Base-by-base conservation (phyloP, 2,329 filamentous ascomycete genomes). In the Tothia fuscella region DNA sequence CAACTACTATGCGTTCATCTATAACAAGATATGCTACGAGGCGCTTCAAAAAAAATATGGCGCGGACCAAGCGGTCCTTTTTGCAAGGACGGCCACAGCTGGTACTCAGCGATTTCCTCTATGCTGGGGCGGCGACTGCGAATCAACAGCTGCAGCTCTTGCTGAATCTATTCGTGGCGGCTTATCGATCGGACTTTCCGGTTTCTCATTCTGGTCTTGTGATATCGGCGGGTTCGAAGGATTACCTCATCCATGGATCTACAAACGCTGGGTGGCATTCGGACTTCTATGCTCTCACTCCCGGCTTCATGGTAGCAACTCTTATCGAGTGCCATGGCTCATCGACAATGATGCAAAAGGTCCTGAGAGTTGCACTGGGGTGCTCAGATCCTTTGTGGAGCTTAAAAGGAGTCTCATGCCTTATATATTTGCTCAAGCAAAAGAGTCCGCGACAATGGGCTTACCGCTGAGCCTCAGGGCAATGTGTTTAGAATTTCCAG, bases 241-340 rank as follows among this genome's bases (percentile, higher is more conserved):
- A 3, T 70, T 61, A 3, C 80, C 80, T 3, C 70, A 67, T 2
- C 76, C 74, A 0, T 78, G 75, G 63, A 72, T 85, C 50, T 85
- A 85, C 60, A 85, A 84, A 62, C 74, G 80, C 37, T 85, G 80
- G 80, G 78, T 84, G 5, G 78, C 78, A n/a, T 82, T 84, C 56
- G 80, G 80, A 0, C 66, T 84, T 2, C 61, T 85, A 30, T 82
- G 78, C 49, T 75, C 73, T 7, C 80, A 85, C 57, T 81, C 76
- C 28, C 71, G 80, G 12, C 67, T 85, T 9, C 80, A 85, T 54
- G 80, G 80, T 2, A 79, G 74, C 38, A 72, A 67, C 46, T 80
- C 75, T 3, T 85, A 82, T 60, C 76, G 80, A 14, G 79, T 84
- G n/a, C 80, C 80, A 2, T 85, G 80, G 80, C 70, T 74, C 32